phyloP scores from a whole-genome alignment of 2,329 filamentous ascomycete genomes.

The Biscogniauxia marginata region DNA sequence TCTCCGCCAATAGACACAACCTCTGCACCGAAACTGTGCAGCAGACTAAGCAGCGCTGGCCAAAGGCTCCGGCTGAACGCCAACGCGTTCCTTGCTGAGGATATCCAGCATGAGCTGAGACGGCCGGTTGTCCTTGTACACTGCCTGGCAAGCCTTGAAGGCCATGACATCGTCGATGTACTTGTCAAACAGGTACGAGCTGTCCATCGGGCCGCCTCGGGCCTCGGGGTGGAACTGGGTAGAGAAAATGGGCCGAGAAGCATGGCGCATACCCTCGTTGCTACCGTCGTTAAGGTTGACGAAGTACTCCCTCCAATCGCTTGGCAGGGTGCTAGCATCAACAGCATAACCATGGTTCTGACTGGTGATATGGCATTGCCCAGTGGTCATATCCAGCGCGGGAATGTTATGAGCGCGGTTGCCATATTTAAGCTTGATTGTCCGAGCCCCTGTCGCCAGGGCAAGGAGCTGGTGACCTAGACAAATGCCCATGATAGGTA shows the following conservation, averaged over 20 bases:
- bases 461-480: constrained; percentile 95
- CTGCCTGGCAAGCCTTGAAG: constrained; percentile 80
- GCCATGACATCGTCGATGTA: constrained; percentile 86
- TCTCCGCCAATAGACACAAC: constrained; percentile 1
- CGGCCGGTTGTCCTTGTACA: constrained; percentile 83
- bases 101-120: constrained; percentile 87
- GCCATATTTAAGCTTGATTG: constrained; percentile 98
- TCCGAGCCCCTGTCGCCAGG: constrained; percentile 81
- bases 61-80: constrained; percentile 69
- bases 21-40: constrained; percentile 1
- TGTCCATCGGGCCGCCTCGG: constrained; percentile 95
- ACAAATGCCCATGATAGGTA: constrained; percentile 97
- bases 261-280: constrained; percentile 96
- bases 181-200: constrained; percentile 92
- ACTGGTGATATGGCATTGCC: constrained; percentile 96
- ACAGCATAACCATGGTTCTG: constrained; percentile 99
- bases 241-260: constrained; percentile 92
- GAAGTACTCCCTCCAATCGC: constrained; percentile 96
- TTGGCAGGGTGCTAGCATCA: constrained; percentile 75
- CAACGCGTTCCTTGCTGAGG: constrained; percentile 90
- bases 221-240: constrained; percentile 99
- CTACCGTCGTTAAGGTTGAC: constrained; percentile 96
- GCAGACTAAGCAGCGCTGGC: constrained; percentile 44
- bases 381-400: constrained; percentile 88
- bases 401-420: constrained; percentile 99